Conservation (phyloP, 768 basidiomycete species). For the Fomitopsis serialis region DNA sequence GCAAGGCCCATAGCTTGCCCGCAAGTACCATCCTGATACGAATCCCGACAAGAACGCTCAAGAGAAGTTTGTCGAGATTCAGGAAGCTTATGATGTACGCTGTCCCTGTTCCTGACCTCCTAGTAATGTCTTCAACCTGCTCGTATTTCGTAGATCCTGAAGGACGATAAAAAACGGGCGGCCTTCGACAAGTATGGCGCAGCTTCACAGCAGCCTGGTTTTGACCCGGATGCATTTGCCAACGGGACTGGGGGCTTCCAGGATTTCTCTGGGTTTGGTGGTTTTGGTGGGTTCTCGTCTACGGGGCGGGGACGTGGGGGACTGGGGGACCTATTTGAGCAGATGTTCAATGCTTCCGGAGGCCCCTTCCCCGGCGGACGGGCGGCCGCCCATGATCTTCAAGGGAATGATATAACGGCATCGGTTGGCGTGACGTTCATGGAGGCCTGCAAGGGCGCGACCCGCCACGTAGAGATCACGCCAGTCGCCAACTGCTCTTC, state of each 20-base stretch:
- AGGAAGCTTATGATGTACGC: conserved; percentile 92
- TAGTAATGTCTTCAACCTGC: conserved; percentile 8
- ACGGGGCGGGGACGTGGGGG: conserved; percentile 16
- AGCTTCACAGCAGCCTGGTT: conserved; percentile 89
- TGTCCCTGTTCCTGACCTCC: conserved; percentile 2
- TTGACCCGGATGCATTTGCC: conserved; percentile 82
- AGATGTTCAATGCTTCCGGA: conserved; percentile 67
- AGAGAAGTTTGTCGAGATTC: conserved; percentile 94
- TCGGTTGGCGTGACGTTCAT: conserved; percentile 76
- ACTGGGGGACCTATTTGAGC: conserved; percentile 49
- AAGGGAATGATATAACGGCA: conserved; percentile 82
- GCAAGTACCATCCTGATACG: conserved; percentile 97
- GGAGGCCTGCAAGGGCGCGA: conserved; percentile 91
- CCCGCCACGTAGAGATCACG: conserved; percentile 66
- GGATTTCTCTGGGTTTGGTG: conserved; percentile 59
- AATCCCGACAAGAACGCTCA: conserved; percentile 89
- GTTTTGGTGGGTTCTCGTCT: conserved; percentile 38
- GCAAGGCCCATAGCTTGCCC: conserved; percentile 68
- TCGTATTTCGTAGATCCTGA: conserved; percentile 57
- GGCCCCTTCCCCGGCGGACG: conserved; percentile 19
- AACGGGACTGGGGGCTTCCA: conserved; percentile 50
- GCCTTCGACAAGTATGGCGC: conserved; percentile 90
- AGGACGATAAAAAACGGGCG: conserved; percentile 90
- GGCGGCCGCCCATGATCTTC: conserved; percentile 34
- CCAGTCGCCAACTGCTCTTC: conserved; percentile 81